Evolutionary conservation across 768 basidiomycete species (phyloP), one percentile per base, ranked within the genome.

Genomic region (Fomitopsis serialis): DNA sequence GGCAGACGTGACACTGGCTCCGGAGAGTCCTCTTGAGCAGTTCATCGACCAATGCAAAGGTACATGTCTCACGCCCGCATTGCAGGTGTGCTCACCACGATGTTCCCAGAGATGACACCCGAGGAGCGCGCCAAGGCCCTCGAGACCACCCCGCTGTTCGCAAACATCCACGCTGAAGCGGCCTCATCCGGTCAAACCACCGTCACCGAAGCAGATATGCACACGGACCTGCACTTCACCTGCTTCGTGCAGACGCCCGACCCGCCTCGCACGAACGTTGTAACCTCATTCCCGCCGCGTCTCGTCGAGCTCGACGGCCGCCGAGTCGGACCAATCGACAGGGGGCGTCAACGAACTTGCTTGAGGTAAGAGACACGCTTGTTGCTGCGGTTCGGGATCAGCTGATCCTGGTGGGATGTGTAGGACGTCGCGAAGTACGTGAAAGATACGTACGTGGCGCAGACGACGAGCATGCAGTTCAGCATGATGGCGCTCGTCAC

Each of bases 241-340:
- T 85, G 86, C 61, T 98, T 97, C 61, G 81, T 97, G 32, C 76
- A 78, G 54, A 89, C 88, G 0, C 81, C 84, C 1, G 73, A 69
- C 29, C 65, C 72, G 1, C 66, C 67, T 1, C 64, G 77, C n/a
- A 66, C 58, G 22, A 60, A 63, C 0, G 60, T 62, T 37, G 43
- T 60, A 17, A 53, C 52, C 21, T 12, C 45, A 27, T 51, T 56
- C 42, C 51, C 66, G 19, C 60, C 62, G 34, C 76, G 87, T 44
- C 67, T 97, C 7, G 71, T 96, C 43, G 95, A 97, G 67, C 72
- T 98, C 45, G 93, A 97, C 69, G 94, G 94, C 0, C 71, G 82
- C 42, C 71, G 94, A 42, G 69, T 65, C 9, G 89, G 89, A 2
- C 92, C 94, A 1, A 74, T 97, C 59, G 93, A 97, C 65, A 78